These are phyloP conservation scores for Kingdonia uniflora DNA, from an alignment of 164 flowering plant genomes.

Conservation along the genomic window DNA sequence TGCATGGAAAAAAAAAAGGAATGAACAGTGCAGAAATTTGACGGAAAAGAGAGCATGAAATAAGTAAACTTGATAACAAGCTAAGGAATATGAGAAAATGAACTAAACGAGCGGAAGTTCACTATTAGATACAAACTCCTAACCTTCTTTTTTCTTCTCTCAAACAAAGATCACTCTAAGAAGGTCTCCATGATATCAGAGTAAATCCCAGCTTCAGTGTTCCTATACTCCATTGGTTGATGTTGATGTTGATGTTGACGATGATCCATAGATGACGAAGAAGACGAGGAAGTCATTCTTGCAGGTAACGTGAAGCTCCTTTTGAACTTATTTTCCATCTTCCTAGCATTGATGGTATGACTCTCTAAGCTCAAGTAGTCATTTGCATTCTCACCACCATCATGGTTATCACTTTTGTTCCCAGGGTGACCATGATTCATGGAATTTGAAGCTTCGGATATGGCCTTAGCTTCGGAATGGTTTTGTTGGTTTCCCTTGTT, in stretches of 20 bases:
- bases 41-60: constrained; percentile 7
- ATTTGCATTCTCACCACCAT: constrained; percentile 31
- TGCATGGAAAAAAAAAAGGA: constrained; percentile 6
- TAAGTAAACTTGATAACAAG: constrained; percentile 10
- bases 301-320: constrained; percentile 85
- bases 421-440: constrained; percentile 10
- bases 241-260: constrained; percentile 35
- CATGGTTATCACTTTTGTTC: constrained; percentile 11
- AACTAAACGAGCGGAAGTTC: constrained; percentile 7
- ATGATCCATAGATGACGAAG: constrained; percentile 63
- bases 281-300: constrained; percentile 57
- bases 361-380: constrained; percentile 79
- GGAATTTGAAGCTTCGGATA: constrained; percentile 12
- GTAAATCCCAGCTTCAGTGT: constrained; percentile 59
- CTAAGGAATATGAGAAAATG: constrained; percentile 11
- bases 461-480: constrained; percentile 15
- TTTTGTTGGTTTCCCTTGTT: constrained; percentile 38
- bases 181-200: constrained; percentile 79
- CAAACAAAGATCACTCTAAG: constrained; percentile 41
- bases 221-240: constrained; percentile 30
- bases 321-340: constrained; percentile 70
- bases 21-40: neutral
- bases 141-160: constrained; percentile 5
- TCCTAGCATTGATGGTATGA: constrained; percentile 33
- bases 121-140: constrained; percentile 22